Base-by-base conservation (phyloP, 345 rosid species). In the Gossypium bickii region DNA sequence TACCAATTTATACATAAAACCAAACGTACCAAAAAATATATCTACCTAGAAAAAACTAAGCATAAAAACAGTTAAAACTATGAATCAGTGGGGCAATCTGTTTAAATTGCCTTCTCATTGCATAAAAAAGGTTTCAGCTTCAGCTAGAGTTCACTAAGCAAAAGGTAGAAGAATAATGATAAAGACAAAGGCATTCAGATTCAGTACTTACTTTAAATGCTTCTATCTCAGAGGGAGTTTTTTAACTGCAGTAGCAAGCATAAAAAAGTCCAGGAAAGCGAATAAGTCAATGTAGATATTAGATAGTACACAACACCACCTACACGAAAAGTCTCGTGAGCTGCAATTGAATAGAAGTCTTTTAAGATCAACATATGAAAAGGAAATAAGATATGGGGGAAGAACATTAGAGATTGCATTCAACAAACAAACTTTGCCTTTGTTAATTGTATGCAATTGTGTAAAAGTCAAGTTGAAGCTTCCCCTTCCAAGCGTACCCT, bases 401-500 rank as follows among this genome's bases (percentile, higher is more conserved):
- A 74, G 13, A 47, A 47, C 45, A 70, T 76, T 29, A 69, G 78
- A 45, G 60, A 68, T 65, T 61, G 53, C 87, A 80, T 47, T 83
- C 85, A 74, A 61, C 49, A 58, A 74, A 74, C 68, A 76, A 71
- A 76, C 22, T 4, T 75, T 83, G 74, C 80, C 73, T 52, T 82
- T 67, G 79, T 74, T 74, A 60, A 70, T 43, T 65, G 82, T 82
- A 55, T 70, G 87, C 76, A 77, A 71, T 73, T 48, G 71, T 59
- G 67, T 67, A 58, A 55, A 2, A 75, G 59, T 92, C 83, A 90
- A 77, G 85, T 84, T n/a, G 82, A 85, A 59, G 92, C 82, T 77
- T 85, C 86, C 75, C 87, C 87, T 83, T 87, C 98, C 83, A 94
- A 63, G 57, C 98, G 90, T 78, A 92, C 86, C 81, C 97, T 88